These are phyloP conservation scores for Botryosphaeria dothidea DNA, from an alignment of 2,329 filamentous ascomycete genomes.

Conservation along the genomic window DNA sequence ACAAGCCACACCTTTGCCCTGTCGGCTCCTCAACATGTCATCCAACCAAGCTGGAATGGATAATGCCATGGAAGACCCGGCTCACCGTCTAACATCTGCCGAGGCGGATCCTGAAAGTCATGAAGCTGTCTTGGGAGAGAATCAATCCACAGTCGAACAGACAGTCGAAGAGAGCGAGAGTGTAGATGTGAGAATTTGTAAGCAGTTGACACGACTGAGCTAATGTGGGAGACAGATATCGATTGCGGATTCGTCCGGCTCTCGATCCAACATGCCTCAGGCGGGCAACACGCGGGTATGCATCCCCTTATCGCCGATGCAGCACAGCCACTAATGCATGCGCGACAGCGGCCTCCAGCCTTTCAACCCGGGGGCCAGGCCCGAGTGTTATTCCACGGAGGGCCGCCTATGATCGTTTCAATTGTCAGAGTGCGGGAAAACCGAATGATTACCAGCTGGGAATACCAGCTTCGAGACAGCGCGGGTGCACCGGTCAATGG, in stretches of 20 bases:
- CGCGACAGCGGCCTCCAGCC: neutral
- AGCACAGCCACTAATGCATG: neutral
- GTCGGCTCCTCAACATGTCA: neutral
- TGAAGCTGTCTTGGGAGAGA: neutral
- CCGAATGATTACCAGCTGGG: neutral
- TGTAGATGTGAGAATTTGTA: neutral
- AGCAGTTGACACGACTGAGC: no score
- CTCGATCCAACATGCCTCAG: neutral
- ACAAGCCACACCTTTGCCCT: neutral
- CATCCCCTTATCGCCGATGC: neutral
- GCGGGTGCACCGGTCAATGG: neutral
- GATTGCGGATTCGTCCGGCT: neutral
- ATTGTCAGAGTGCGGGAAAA: neutral
- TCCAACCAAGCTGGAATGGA: neutral
- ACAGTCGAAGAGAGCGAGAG: neutral
- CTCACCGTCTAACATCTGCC: neutral
- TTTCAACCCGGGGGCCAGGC: neutral
- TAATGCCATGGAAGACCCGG: neutral
- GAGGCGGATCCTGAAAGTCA: neutral
- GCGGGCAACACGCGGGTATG: neutral
- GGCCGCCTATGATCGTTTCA: neutral
- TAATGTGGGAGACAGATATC: neutral
- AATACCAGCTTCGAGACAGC: neutral
- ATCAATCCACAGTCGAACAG: neutral
- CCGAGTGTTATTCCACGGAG: neutral